Evolutionary conservation across 192 early-diverging fungal genomes (phyloP).

Genomic region (Coemansia erecta): DNA sequence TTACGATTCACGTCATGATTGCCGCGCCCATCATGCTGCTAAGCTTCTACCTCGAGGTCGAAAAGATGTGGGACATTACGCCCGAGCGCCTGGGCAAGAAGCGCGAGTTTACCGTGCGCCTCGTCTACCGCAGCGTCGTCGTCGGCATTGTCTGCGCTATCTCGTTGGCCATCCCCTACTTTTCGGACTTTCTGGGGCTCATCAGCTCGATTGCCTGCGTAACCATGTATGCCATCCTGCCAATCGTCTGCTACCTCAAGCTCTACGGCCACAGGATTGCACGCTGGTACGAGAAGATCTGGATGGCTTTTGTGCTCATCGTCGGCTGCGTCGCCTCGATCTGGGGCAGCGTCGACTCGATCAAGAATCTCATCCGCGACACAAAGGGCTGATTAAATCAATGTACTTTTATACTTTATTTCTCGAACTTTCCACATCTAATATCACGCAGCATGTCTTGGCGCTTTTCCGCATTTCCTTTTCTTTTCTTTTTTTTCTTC

Average conservation of each 20-base stretch:
- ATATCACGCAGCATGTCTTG: too few species aligned
- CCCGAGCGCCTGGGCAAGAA: conserved; percentile 36
- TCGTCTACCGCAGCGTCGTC: conserved; percentile 56
- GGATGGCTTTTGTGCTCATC: conserved; percentile 54
- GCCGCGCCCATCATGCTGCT: conserved; percentile 76
- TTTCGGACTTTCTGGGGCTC: conserved; percentile 72
- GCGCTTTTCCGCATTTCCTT: too few species aligned
- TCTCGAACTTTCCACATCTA: too few species aligned
- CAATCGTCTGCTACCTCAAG: conserved; percentile 67
- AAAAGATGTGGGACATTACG: conserved; percentile 56
- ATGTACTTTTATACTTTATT: conserved; percentile 8
- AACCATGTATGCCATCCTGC: conserved; percentile 69
- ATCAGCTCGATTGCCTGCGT: conserved; percentile 72
- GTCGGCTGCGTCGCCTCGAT: conserved; percentile 59
- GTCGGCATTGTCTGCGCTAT: conserved; percentile 57
- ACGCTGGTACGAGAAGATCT: conserved; percentile 45
- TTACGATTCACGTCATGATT: conserved; percentile 74
- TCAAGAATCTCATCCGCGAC: conserved; percentile 59
- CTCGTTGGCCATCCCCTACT: conserved; percentile 69
- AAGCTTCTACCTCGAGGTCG: conserved; percentile 65
- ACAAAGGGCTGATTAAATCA: conserved; percentile 17
- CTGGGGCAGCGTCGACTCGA: conserved; percentile 65
- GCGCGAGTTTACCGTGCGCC: conserved; percentile 55
- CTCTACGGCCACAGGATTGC: conserved; percentile 59
- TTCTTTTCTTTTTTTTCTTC: too few species aligned